Evolutionary conservation across 2,329 filamentous ascomycete species (phyloP), one percentile per base, ranked within the genome.

Genomic region (Alternaria viburni): DNA sequence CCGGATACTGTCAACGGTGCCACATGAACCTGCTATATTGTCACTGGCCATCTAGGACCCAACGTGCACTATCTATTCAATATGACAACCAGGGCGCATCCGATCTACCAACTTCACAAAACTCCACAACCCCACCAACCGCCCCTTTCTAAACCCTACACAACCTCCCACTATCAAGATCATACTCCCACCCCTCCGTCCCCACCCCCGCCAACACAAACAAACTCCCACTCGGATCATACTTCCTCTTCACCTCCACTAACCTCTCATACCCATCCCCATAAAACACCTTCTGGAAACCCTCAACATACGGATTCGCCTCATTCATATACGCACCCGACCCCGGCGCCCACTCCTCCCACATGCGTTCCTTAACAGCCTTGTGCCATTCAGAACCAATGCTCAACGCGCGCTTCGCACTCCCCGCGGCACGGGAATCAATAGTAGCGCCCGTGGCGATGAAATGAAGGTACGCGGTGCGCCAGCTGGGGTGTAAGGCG

Each of bases 401-500:
- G 6, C 28, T 8, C 7, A 58, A 15, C n/a, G 44, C 56, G 5
- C 32, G 12, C 15, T 58, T 50, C 2, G 56, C 45, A 21, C 17
- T 13, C 1, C 46, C 46, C 2, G 25, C 46, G 2, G 25, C 15
- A 1, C 8, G 11, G 0, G 46, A 50, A 6, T 62, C 19, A 4
- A 59, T 5, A 47, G 62, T 13, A 12, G 68, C 74, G 0, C 76
- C 74, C 5, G 66, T 74, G 3, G 71, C 60, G 52, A 77, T 73
- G 13, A 74, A 60, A 41, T 79, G 77, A 3, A 76, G 56, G 21
- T 81, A 81, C 5, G 77, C 71, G 2, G 62, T 65, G 19, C 75
- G 71, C 80, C 80, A 82, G 0, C 74, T 75, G 0, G 75, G 74
- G 28, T 72, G 64, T 19, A 79, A 65, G 8, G 77, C 71, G 26